phyloP scores from a whole-genome alignment of 2,329 filamentous ascomycete species.

The Rhexocercosporidium sp. region DNA sequence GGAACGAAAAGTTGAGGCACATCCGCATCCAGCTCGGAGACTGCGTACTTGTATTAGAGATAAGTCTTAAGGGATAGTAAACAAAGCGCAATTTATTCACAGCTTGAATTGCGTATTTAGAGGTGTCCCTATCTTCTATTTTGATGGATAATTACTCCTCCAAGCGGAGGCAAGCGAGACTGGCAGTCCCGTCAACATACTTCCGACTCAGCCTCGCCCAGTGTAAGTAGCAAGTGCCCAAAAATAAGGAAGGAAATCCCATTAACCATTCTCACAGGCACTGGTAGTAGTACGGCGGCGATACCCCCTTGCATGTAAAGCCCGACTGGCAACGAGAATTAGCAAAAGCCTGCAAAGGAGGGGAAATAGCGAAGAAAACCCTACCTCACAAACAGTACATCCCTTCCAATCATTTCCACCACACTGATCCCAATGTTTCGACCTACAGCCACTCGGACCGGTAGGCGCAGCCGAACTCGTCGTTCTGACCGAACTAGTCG shows the following conservation, averaged over 20 bases:
- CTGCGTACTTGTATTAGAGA: no score
- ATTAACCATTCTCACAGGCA: slow-evolving; percentile 19
- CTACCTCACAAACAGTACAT: slow-evolving; percentile 29
- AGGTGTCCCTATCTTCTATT: not conserved
- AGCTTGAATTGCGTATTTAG: not conserved
- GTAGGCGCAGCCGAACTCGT: not conserved
- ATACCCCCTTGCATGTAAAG: slow-evolving; percentile 24
- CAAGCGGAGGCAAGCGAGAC: not conserved
- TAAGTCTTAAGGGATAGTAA: no score
- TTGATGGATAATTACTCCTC: not conserved
- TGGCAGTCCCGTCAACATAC: not conserved
- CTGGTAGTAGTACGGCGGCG: slow-evolving; percentile 28
- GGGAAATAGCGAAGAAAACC: not conserved
- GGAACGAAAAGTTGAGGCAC: no score
- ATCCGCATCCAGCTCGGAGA: no score
- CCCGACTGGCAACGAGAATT: slow-evolving; percentile 10
- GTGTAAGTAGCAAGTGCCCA: not conserved
- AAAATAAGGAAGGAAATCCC: not conserved
- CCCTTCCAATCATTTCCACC: slow-evolving; percentile 31
- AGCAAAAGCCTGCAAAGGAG: not conserved
- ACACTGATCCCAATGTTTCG: slow-evolving; percentile 31
- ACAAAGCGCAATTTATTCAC: not conserved
- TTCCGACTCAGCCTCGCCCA: no score
- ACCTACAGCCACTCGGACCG: slow-evolving; percentile 15
- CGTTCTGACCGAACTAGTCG: not conserved